Base-by-base conservation (phyloP, 768 basidiomycete species). In the Phaffia tasmanica region DNA sequence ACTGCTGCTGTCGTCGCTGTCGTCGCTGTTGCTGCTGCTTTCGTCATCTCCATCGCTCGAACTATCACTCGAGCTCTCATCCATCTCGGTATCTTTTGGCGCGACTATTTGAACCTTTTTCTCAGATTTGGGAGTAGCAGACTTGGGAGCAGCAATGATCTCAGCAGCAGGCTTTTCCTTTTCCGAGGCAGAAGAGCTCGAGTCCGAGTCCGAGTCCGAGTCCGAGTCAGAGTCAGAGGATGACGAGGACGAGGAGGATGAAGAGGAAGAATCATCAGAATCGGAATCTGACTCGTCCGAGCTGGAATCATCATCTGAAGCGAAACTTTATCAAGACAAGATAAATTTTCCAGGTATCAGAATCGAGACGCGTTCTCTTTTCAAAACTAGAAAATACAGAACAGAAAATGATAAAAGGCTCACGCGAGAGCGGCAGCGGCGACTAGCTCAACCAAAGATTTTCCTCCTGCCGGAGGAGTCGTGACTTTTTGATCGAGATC, bases 301-400 rank as follows among this genome's bases (percentile, higher is more conserved):
- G 49, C 27, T 48, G 35, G 63, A 71, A 56, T 48, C 66, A 30
- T 47, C 29, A 42, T 73, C 68, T 73, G 63, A 65, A 18, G 77
- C 77, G 56, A 76, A 75, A 62, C 69, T 70, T 46, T 73, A 74
- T 6, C 42, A 32, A 3, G 51, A 53, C 5, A n/a, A 66, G 11
- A 32, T 54, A 25, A 50, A 60, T 27, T n/a, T n/a, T n/a, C n/a
- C n/a, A 51, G 50, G 16, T 23, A 23, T 51, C 50, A 51, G 71
- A 68, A 19, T 70, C 70, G 46, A 32, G 16, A n/a, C 49, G 16
- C 35, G 25, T 5, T 3, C 49, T 8, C 25, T 29, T 8, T 30
- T 35, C 29, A 46, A 72, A 68, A 74, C 64, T 66, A 21, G 77
- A 77, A 57, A 75, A 75, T n/a, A 62, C 79, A 30, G 3, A 18